Base-by-base conservation (phyloP, 352 stramenopile genomes). In the Phytophthora hibernalis region DNA sequence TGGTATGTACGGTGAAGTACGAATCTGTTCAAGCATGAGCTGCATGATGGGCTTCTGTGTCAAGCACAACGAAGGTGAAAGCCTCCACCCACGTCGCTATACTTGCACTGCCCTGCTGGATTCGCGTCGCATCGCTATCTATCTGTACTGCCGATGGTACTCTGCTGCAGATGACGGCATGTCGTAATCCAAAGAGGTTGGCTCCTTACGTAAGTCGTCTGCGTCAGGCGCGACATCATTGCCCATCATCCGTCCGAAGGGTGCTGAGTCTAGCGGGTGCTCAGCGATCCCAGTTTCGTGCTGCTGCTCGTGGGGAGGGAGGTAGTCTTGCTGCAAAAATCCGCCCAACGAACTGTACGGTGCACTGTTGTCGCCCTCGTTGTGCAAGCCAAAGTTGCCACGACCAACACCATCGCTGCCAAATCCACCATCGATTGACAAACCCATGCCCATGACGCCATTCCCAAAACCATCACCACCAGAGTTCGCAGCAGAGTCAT, bases 251-350 rank as follows among this genome's bases (percentile, higher is more conserved):
- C 76, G 72, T 31, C 72, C 74, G 24, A 89, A 78, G 8, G 44
- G 55, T 15, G 72, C 51, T 21, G 72, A 75, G 9, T 89, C 74
- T 5, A 92, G 58, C 6, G 72, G 78, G n/a, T 87, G 64, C 50
- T 89, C 76, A 2, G 52, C 45, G 7, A 22, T 48, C 15, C 26
- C 54, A 21, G 48, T 61, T 38, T 66, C 66, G 9, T 72, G 45
- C 33, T 78, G 65, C 28, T 74, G 54, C n/a, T 68, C 54, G 13
- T 68, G 58, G 20, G 76, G 62, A 28, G 83, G 59, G 28, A 80
- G 63, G 57, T 86, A 93, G 26, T 87, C 73, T 54, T 68, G 76
- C 40, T 82, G 65, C 49, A 93, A 73, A 67, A 90, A 89, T n/a
- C 79, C 79, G 8, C 79, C 72, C n/a, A 92, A 73, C 20, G 83